Evolutionary conservation across 2,329 filamentous ascomycete genomes (phyloP).

Genomic region (Aspergillus aculeatinus): DNA sequence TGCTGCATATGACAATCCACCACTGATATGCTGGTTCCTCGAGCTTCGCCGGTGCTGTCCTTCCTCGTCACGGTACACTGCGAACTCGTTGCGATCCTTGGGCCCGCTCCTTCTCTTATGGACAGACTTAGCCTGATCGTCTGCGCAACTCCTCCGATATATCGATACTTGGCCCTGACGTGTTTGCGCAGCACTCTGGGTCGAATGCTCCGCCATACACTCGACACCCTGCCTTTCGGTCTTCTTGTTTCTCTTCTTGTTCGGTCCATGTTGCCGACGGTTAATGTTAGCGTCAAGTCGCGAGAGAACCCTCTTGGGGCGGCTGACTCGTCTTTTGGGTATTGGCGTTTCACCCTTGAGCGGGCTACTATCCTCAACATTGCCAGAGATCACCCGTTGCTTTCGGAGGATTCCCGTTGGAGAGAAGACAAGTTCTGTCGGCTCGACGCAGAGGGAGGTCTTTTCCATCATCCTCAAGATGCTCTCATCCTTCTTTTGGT

Average conservation of each 20-base stretch:
- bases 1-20: constrained; percentile 11
- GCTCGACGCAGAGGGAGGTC: constrained; percentile 46
- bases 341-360: constrained; percentile 48
- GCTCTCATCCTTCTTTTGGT: constrained; percentile 52
- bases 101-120: constrained; percentile 26
- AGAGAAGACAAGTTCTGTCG: constrained; percentile 50
- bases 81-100: constrained; percentile 31
- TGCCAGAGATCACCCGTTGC: constrained; percentile 48
- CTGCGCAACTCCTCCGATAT: constrained; percentile 21
- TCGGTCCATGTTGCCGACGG: constrained; percentile 19
- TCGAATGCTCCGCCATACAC: constrained; percentile 13
- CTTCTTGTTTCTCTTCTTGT: constrained; percentile 28
- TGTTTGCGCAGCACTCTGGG: constrained; percentile 18
- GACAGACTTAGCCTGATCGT: constrained; percentile 35
- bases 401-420: constrained; percentile 44
- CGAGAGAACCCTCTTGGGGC: constrained; percentile 34
- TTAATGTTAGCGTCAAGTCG: constrained; percentile 35
- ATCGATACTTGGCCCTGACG: constrained; percentile 22
- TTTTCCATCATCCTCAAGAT: constrained; percentile 48
- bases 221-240: constrained; percentile 9
- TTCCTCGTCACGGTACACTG: constrained; percentile 40
- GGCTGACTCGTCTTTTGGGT: constrained; percentile 35
- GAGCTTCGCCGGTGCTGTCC: constrained; percentile 6
- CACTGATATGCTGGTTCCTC: constrained; percentile 12
- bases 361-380: constrained; percentile 49